These are phyloP conservation scores for Trametes versicolor DNA, from an alignment of 1,284 basidiomycete species.

Conservation along the genomic window DNA sequence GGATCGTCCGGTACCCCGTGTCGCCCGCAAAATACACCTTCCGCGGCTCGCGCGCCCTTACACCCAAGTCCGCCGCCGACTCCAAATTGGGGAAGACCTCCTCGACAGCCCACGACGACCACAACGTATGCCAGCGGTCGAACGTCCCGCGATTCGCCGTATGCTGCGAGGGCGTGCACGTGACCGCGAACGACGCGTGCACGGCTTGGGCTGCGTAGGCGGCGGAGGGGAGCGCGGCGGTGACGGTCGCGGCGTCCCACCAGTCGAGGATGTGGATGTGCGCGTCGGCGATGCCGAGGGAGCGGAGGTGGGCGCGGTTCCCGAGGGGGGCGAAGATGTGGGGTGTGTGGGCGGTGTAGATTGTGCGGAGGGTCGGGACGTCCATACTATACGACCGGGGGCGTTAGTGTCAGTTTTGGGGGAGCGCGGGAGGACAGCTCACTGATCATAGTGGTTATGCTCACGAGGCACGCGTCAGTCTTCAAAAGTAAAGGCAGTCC, in stretches of 20 bases:
- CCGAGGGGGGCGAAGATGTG: slow-evolving; percentile 73
- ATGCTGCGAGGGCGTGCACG: slow-evolving; percentile 60
- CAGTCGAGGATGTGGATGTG: slow-evolving; percentile 73
- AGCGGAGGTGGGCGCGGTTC: slow-evolving; percentile 61
- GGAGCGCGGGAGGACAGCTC: slow-evolving; percentile 30
- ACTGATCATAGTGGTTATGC: slow-evolving; percentile 83
- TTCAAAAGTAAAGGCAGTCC: not conserved
- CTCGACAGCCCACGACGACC: slow-evolving; percentile 69
- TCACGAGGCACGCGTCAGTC: slow-evolving; percentile 28
- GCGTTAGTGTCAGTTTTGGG: no score
- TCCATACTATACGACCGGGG: slow-evolving; percentile 54
- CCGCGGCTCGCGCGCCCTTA: no score
- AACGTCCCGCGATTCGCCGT: slow-evolving; percentile 54
- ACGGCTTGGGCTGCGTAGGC: slow-evolving; percentile 1
- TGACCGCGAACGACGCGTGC: slow-evolving; percentile 39
- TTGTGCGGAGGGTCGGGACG: slow-evolving; percentile 58
- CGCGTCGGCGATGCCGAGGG: slow-evolving; percentile 49
- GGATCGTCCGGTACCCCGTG: slow-evolving; percentile 66
- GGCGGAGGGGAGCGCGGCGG: slow-evolving; percentile 16
- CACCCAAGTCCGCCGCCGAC: no score
- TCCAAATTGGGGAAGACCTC: slow-evolving; percentile 38
- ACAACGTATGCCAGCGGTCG: slow-evolving; percentile 65
- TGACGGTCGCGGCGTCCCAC: slow-evolving; percentile 60
- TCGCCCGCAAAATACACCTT: slow-evolving; percentile 78
- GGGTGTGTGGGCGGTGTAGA: slow-evolving; percentile 50